phyloP scores from a whole-genome alignment of 257 asterid genomes.

The Solanum neorickii region DNA sequence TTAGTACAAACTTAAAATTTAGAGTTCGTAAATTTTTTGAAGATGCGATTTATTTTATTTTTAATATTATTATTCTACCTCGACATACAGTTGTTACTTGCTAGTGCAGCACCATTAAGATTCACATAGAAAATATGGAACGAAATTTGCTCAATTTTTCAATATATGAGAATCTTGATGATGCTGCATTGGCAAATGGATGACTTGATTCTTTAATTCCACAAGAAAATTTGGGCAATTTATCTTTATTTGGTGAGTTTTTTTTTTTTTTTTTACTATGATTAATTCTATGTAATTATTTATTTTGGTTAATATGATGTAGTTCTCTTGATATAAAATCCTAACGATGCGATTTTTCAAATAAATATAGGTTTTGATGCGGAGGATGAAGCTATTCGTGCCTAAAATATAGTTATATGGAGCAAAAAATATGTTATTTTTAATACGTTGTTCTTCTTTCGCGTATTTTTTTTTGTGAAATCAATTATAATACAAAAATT shows the following conservation, averaged over 20 bases:
- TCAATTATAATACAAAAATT: background rate
- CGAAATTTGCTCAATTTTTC: background rate
- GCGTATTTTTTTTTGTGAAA: background rate
- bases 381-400: background rate
- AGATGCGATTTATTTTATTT: rapidly evolving
- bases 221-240: background rate
- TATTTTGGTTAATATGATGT: background rate
- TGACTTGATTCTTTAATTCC: background rate
- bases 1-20: background rate
- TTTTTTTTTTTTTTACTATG: background rate
- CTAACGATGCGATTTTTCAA: background rate
- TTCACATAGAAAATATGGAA: conserved; percentile 5
- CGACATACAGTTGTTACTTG: conserved; percentile 7
- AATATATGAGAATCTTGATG: conserved; percentile 29
- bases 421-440: background rate
- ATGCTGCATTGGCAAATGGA: conserved; percentile 31
- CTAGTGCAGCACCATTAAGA: conserved; percentile 25
- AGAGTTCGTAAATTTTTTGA: background rate
- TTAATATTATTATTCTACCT: background rate
- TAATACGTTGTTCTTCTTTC: no score
- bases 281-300: background rate
- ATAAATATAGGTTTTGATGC: background rate
- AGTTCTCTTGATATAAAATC: background rate
- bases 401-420: no score
- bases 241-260: background rate